These are phyloP conservation scores for Rhodotorula graminis DNA, from an alignment of 768 basidiomycete genomes.

Conservation along the genomic window DNA sequence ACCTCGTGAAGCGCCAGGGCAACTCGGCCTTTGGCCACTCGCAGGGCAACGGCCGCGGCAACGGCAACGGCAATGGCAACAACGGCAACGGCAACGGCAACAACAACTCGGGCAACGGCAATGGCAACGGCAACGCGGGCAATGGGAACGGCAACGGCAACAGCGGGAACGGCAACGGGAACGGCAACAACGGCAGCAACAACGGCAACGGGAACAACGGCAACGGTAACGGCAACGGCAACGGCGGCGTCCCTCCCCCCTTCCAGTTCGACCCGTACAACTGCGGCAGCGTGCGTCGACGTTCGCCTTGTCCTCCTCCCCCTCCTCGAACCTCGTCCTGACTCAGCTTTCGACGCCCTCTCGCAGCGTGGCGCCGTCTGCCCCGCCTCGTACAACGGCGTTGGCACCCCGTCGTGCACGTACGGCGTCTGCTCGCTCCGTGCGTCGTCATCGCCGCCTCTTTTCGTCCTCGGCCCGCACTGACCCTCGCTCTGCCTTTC, in stretches of 20 bases:
- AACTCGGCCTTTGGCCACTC: not conserved
- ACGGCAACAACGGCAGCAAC: too few relatives aligned
- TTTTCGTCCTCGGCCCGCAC: too few relatives aligned
- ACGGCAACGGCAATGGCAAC: not conserved
- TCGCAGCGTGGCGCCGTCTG: constrained; percentile 6
- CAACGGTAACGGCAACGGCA: too few relatives aligned
- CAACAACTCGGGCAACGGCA: too few relatives aligned
- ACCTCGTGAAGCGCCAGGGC: not conserved
- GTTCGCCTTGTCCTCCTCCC: not conserved
- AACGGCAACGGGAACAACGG: too few relatives aligned
- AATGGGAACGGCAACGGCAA: too few relatives aligned
- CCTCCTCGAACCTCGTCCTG: not conserved
- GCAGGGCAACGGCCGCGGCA: not conserved
- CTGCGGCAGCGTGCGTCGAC: not conserved
- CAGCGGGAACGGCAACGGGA: too few relatives aligned
- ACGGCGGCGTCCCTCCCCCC: not conserved
- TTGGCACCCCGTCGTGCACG: constrained; percentile 12
- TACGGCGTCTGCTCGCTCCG: constrained; percentile 14
- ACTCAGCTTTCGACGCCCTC: too few relatives aligned
- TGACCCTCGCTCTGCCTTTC: too few relatives aligned
- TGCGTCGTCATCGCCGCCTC: not conserved
- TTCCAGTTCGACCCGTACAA: not conserved
- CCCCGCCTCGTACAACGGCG: constrained; percentile 18
- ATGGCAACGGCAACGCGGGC: too few relatives aligned
- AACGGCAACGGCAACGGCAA: too few relatives aligned